Percentiles rank a stretch among this genome's conserved stretches.
These are phyloP conservation scores for Leersia perrieri DNA, from an alignment of 176 grass and related monocot species.

Conservation along the genomic window DNA sequence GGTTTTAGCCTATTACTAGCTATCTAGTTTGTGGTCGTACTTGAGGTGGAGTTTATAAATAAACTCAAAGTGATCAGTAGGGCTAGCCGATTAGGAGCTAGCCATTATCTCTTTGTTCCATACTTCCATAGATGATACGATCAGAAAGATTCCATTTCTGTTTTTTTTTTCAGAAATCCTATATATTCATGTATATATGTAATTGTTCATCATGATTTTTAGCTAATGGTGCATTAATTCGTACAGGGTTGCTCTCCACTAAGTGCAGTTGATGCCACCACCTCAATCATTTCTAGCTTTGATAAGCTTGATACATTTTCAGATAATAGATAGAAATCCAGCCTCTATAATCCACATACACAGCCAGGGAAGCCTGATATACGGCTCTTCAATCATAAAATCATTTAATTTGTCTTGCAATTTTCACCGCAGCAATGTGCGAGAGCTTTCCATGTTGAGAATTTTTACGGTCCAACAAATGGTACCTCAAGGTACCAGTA, in stretches of 20 bases:
- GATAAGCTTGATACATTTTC: neutral
- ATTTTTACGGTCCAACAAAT: no score
- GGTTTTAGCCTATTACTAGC: neutral
- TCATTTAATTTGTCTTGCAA: neutral
- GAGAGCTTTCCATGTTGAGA: neutral
- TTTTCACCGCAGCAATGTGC: neutral
- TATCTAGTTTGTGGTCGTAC: neutral
- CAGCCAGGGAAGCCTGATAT: neutral
- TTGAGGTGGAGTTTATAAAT: neutral
- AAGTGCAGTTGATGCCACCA: neutral
- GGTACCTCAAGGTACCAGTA: no score
- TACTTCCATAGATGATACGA: neutral
- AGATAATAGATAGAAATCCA: no score
- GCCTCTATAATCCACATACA: no score
- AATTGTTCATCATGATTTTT: neutral
- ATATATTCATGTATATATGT: neutral
- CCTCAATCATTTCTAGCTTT: neutral
- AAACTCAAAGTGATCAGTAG: neutral
- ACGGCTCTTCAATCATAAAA: neutral
- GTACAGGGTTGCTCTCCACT: neutral
- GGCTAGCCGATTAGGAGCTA: no score
- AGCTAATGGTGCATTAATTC: neutral
- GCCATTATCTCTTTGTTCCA: neutral
- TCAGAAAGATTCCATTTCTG: neutral
- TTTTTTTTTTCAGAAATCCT: neutral